phyloP scores from a whole-genome alignment of 2,329 filamentous ascomycete species.

The Ceratocystis harringtonii region DNA sequence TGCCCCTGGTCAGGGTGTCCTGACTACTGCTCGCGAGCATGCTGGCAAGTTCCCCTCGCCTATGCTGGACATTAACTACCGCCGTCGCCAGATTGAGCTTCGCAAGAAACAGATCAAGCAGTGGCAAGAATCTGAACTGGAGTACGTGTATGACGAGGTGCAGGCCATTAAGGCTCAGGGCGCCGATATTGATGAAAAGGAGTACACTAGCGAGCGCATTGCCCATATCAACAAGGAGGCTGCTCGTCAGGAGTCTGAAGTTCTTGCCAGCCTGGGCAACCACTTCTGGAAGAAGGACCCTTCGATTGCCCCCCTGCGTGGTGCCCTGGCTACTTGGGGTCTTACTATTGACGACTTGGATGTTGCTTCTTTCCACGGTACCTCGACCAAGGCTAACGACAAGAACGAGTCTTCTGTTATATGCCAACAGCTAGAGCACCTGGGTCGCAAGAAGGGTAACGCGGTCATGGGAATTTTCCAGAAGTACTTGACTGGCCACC shows the following conservation, averaged over 20 bases:
- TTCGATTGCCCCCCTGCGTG: slow-evolving; percentile 85
- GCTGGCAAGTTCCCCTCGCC: slow-evolving; percentile 87
- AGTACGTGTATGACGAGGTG: slow-evolving; percentile 86
- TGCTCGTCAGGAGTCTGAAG: slow-evolving; percentile 79
- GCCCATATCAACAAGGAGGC: slow-evolving; percentile 77
- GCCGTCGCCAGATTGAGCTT: slow-evolving; percentile 83
- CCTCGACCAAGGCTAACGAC: slow-evolving; percentile 95
- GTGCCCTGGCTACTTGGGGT: slow-evolving; percentile 93
- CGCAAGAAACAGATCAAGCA: slow-evolving; percentile 88
- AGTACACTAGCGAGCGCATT: slow-evolving; percentile 74
- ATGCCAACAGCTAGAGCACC: slow-evolving; percentile 87
- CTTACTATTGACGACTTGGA: slow-evolving; percentile 90
- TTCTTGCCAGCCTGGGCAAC: slow-evolving; percentile 84
- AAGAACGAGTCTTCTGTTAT: slow-evolving; percentile 99
- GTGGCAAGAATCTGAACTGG: slow-evolving; percentile 89
- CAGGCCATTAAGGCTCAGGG: slow-evolving; percentile 75
- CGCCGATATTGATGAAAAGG: slow-evolving; percentile 58
- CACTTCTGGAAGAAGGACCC: slow-evolving; percentile 97
- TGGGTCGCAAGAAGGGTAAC: slow-evolving; percentile 92
- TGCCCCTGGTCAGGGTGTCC: slow-evolving; percentile 88
- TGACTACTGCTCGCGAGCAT: slow-evolving; percentile 86
- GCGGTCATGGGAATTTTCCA: slow-evolving; percentile 95
- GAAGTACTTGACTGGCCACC: slow-evolving; percentile 96
- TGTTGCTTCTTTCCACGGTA: slow-evolving; percentile 97
- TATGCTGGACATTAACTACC: slow-evolving; percentile 93